Percentiles rank a stretch among this genome's conserved stretches.
phyloP scores from a whole-genome alignment of 2,329 filamentous ascomycete genomes.

The Fusarium odoratissimum region DNA sequence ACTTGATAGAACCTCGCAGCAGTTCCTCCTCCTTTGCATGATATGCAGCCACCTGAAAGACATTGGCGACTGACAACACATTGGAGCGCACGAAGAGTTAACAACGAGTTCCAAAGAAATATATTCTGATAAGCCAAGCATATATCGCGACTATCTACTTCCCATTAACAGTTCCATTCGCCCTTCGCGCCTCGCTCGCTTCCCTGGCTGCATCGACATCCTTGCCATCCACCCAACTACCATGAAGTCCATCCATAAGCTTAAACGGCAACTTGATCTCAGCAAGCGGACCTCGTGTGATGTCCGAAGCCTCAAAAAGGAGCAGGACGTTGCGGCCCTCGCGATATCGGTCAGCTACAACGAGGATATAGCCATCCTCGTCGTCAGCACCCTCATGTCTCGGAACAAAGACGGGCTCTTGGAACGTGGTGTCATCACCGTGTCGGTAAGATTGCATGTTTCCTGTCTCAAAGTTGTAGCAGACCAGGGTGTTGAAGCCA shows the following conservation, averaged over 20 bases:
- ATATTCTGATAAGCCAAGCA: neutral
- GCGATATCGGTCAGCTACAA: neutral
- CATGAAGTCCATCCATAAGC: neutral
- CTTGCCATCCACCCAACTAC: neutral
- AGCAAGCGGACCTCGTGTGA: neutral
- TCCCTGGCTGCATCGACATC: neutral
- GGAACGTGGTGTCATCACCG: neutral
- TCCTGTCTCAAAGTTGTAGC: neutral
- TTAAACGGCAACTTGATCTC: neutral
- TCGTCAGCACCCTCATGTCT: neutral
- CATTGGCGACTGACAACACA: no score
- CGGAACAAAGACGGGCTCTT: neutral
- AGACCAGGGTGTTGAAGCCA: neutral
- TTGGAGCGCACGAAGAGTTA: neutral
- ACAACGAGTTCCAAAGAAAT: neutral
- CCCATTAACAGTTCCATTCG: neutral
- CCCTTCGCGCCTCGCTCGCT: neutral
- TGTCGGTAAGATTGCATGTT: neutral
- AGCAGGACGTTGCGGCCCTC: neutral
- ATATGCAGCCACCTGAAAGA: no score
- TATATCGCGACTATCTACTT: neutral
- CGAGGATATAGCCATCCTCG: neutral
- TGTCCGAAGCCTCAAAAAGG: neutral
- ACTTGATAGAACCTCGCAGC: no score
- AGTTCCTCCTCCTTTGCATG: no score